Evolutionary conservation across 2,329 filamentous ascomycete species (phyloP), one percentile per base, ranked within the genome.

Genomic region (Pseudogymnoascus sp.): DNA sequence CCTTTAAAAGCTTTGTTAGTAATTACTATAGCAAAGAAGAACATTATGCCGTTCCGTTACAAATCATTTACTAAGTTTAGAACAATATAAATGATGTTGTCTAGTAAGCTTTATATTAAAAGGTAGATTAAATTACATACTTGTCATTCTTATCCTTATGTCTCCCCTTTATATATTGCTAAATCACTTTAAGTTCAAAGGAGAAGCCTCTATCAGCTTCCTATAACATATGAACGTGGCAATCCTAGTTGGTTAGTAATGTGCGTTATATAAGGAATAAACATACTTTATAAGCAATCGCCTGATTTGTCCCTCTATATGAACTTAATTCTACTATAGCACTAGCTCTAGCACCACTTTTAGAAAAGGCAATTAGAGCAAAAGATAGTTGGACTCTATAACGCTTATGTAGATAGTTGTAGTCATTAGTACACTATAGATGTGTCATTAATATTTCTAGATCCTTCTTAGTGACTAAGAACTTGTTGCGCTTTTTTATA

Each of bases 301-400:
- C 60, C 11, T 62, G 4, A 46, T 62, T 62, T 42, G 12, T 62
- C 0, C 38, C 60, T n/a, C 60, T 42, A 46, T 62, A 62, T 14
- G 21, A 62, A 4, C 60, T 62, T 16, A 21, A 62, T n/a, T 62
- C 60, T 42, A 62, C n/a, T 38, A 34, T 8, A 23, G 60, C 60
- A 28, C 60, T 11, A 43, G 8, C 60, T 62, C 21, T 49, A 43
- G 60, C 38, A 9, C 60, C 21, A 62, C 1, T 62, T 16, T 38
- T 38, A 6, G 21, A 9, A 62, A 62, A 62, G 38, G 31, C 5
- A 28, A 43, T 1, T 9, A 62, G 11, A 3, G 23, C n/a, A 8
- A 62, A 62, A 0, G 36, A 36, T 40, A 62, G 1, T n/a, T 62
- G 12, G 38, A 62, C 0, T 3, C 60, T 42, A 28, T 6, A 62